Evolutionary conservation across 176 grass and related monocot genomes (phyloP).

Genomic region (Phyllostachys edulis): DNA sequence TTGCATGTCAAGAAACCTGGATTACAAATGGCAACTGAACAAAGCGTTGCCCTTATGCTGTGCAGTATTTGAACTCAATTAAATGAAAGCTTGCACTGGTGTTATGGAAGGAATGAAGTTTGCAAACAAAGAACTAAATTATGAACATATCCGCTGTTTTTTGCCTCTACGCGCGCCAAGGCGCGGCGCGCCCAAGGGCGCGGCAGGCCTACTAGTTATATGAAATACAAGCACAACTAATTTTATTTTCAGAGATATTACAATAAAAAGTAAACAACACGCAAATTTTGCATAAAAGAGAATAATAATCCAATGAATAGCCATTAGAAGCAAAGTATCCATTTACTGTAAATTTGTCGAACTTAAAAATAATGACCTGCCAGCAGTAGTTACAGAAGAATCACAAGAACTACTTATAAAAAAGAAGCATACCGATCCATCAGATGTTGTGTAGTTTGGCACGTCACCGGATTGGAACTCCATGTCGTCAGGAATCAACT

Average conservation of each 20-base stretch:
- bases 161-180: too few species aligned
- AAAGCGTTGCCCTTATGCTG: too few species aligned
- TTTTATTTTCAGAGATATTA: not conserved
- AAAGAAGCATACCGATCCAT: slow-evolving; percentile 75
- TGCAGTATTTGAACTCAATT: too few species aligned
- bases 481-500: slow-evolving; percentile 98
- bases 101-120: too few species aligned
- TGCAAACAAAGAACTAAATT: too few species aligned
- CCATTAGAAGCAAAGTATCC: not conserved
- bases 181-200: too few species aligned
- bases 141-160: too few species aligned
- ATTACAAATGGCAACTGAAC: too few species aligned
- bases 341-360: not conserved
- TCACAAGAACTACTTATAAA: not conserved
- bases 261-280: not conserved
- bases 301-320: not conserved
- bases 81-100: too few species aligned
- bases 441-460: slow-evolving; percentile 91
- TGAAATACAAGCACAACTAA: not conserved
- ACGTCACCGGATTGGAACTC: slow-evolving; percentile 85
- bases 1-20: too few species aligned
- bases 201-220: too few species aligned
- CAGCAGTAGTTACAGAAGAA: not conserved
- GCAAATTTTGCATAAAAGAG: not conserved
- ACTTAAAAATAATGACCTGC: not conserved